Evolutionary conservation across 2,329 filamentous ascomycete genomes (phyloP).

Genomic region (Xylariaceae sp.): DNA sequence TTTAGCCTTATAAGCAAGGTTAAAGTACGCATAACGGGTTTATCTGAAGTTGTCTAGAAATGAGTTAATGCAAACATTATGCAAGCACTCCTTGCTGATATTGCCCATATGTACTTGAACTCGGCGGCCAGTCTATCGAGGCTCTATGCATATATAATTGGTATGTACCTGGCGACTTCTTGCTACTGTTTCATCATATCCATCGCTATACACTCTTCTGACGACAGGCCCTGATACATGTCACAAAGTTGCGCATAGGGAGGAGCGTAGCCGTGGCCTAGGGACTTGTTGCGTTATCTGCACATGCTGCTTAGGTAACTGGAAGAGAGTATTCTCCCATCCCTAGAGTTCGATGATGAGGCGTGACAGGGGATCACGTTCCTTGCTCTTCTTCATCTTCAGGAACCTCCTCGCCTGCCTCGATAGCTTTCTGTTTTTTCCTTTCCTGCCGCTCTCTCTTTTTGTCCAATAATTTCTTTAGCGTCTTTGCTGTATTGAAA

Average conservation of each 20-base stretch:
- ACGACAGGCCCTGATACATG: background rate
- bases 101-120: background rate
- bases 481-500: constrained; percentile 84
- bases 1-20: too few relatives aligned
- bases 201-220: background rate
- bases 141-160: background rate
- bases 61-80: background rate
- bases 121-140: background rate
- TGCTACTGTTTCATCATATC: background rate
- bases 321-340: background rate
- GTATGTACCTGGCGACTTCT: background rate
- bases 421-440: constrained; percentile 60
- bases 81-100: background rate
- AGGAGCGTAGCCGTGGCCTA: background rate
- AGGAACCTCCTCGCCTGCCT: constrained; percentile 57
- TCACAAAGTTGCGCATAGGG: background rate
- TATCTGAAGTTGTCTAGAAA: background rate
- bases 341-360: background rate
- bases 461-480: constrained; percentile 80
- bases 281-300: background rate
- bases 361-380: constrained; percentile 17
- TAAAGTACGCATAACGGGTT: too few relatives aligned
- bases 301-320: too few relatives aligned
- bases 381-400: constrained; percentile 49
- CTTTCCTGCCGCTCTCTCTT: constrained; percentile 69